Base-by-base conservation (phyloP, 2,329 filamentous ascomycete species). In the Beauveria australis region DNA sequence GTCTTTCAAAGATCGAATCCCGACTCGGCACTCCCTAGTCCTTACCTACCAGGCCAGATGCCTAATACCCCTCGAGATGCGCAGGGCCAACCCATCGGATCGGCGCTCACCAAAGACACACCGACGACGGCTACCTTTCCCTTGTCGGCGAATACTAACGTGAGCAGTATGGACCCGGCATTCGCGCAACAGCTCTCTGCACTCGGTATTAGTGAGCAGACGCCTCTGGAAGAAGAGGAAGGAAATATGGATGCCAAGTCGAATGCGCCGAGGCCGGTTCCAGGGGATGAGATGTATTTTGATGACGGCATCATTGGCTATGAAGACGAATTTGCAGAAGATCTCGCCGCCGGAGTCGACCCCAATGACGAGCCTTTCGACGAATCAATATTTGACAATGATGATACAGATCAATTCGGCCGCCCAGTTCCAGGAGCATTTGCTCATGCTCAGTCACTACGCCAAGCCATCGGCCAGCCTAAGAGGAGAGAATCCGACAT, bases 381-480 rank as follows among this genome's bases (percentile, higher is more conserved):
- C 63, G 88, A 91, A 69, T 87, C 85, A 6, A 80, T 90, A 16
- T 91, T 91, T 67, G 88, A 91, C 64, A 79, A 85, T 37, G 79
- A 88, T 56, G 84, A 87, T 67, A 85, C 85, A 16, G 81, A 88
- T 70, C 71, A 79, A 63, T 87, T 82, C 67, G 84, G 85, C 18
- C 77, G 85, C 24, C 84, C 82, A 1, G 79, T 85, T 44, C 81
- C 82, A 0, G 82, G 82, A 5, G 79, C 80, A 1, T 85, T 85
- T 70, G 81, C 81, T 5, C 76, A 76, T 47, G 81, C 80, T 1
- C 75, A 83, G 60, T 77, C 77, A 2, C 71, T 78, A 61, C 73
- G 77, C 65, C 74, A 72, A n/a, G 72, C 72, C 1, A 66, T 65
- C 5, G 63, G 67, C 7, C 60, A 69, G 33, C 66, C 64, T 40